A percentile compares a stretch with the other conserved stretches of the same genome.
These are phyloP conservation scores for Podila epigama DNA, from an alignment of 192 early-diverging fungal genomes.

Conservation along the genomic window DNA sequence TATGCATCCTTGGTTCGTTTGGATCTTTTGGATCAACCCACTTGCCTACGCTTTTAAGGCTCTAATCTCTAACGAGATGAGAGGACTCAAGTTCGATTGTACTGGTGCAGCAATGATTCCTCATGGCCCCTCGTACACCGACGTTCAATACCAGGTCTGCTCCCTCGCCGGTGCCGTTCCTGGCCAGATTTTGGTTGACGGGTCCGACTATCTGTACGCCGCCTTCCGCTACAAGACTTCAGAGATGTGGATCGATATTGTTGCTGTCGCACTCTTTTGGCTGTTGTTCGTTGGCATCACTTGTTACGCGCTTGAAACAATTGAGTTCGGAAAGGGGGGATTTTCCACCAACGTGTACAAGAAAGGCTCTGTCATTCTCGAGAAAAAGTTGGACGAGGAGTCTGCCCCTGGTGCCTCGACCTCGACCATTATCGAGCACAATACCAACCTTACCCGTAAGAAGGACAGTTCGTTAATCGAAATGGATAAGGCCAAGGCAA, in stretches of 20 bases:
- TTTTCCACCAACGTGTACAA: constrained; percentile 61
- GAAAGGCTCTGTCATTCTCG: constrained; percentile 32
- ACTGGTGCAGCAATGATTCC: constrained; percentile 36
- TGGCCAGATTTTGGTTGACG: constrained; percentile 62
- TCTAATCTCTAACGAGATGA: constrained; percentile 70
- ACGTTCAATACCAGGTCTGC: constrained; percentile 59
- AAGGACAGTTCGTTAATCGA: constrained; percentile 46
- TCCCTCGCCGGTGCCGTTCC: constrained; percentile 68
- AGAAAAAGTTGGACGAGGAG: constrained; percentile 44
- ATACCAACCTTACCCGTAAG: background rate
- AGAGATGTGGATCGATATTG: constrained; percentile 70
- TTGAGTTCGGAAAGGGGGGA: constrained; percentile 66
- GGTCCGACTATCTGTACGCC: constrained; percentile 65
- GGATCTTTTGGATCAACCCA: constrained; percentile 74
- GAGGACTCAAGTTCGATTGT: constrained; percentile 57
- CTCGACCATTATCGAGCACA: constrained; percentile 39
- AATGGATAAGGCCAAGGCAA: constrained; percentile 51
- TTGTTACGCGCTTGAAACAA: constrained; percentile 65
- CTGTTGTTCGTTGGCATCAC: constrained; percentile 48
- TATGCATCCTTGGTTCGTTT: constrained; percentile 69
- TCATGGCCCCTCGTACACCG: constrained; percentile 41
- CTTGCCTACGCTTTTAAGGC: constrained; percentile 66
- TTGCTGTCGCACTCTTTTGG: constrained; percentile 60
- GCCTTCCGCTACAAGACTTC: constrained; percentile 64
- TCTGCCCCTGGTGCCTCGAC: constrained; percentile 45